Evolutionary conservation across 208 protist genomes (phyloP), one percentile per base, ranked within the genome.

Genomic region (Leishmania major): DNA sequence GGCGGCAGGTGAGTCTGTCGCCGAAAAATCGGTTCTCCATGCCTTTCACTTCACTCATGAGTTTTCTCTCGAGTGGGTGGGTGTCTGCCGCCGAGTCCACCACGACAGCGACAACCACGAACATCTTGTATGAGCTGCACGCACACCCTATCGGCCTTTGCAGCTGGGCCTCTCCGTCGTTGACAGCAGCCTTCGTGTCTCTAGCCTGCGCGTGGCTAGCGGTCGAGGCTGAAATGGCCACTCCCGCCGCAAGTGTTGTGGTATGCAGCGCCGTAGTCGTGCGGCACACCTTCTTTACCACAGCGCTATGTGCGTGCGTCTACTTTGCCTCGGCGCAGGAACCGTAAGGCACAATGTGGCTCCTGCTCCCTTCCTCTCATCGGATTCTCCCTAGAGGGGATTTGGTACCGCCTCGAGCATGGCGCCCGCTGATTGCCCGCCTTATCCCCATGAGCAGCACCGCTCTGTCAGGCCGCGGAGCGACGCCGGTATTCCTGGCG

Each of bases 131-230:
- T 57, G 81, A 80, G 75, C 45, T 80, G 17, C 55, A 79, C 45
- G 55, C 81, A n/a, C 81, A 71, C 25, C 51, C 64, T n/a, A 79
- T 67, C 10, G 75, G 75, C 51, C 81, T 79, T n/a, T 80, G 75
- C 67, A 55, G 15, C 22, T 80, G 75, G 76, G 43, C 81, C 28
- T 77, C 81, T 10, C 37, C 70, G 3, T 77, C 59, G 28, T 72
- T 73, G 51, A 80, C 69, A 31, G n/a, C 25, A 59, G 13, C 55
- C 31, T 80, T 84, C 59, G 59, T 80, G 43, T 53, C 28, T 37
- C 43, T 84, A 10, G 45, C 62, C 49, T 80, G 71, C 49, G 6
- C 75, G 28, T 80, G 76, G 75, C n/a, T 77, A n/a, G 81, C 75
- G n/a, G 49, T 77, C 31, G 76, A 80, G 35, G 70, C 45, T 17